Evolutionary conservation across 1,284 basidiomycete genomes (phyloP).

Genomic region (Boletus semigastroideus): DNA sequence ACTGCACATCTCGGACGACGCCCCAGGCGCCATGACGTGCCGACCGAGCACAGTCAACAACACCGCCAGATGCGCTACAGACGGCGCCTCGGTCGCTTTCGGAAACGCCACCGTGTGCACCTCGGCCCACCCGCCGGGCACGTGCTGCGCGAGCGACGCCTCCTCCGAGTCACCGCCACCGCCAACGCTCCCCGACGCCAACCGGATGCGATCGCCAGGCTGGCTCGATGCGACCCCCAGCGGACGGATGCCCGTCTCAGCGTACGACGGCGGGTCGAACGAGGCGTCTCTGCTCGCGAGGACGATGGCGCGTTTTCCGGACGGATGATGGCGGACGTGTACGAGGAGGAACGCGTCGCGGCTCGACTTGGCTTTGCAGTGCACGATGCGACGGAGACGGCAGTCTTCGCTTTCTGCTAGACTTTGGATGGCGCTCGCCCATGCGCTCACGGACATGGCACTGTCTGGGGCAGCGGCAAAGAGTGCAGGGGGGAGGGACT

Average conservation of each 20-base stretch:
- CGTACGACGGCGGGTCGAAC: neutral
- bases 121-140: conserved; percentile 4
- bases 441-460: conserved; percentile 1
- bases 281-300: conserved; percentile 5
- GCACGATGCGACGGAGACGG: conserved; percentile 15
- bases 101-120: conserved; percentile 11
- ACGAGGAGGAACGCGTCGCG: conserved; percentile 16
- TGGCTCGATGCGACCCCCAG: neutral
- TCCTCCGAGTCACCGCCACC: no score
- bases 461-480: conserved; percentile 10
- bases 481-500: conserved; percentile 8
- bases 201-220: conserved; percentile 7
- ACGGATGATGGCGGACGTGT: conserved; percentile 13
- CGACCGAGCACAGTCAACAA: conserved; percentile 6
- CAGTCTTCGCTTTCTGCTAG: conserved; percentile 3
- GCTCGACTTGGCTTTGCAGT: conserved; percentile 6
- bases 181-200: conserved; percentile 8
- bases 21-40: neutral
- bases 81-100: conserved; percentile 9
- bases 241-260: neutral
- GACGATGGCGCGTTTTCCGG: conserved; percentile 9
- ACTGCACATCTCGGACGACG: neutral
- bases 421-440: conserved; percentile 9
- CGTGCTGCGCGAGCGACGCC: conserved; percentile 2
- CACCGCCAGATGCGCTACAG: conserved; percentile 15